Conservation (phyloP, 2,329 filamentous ascomycete genomes). For the Aurifilum marmelostoma region DNA sequence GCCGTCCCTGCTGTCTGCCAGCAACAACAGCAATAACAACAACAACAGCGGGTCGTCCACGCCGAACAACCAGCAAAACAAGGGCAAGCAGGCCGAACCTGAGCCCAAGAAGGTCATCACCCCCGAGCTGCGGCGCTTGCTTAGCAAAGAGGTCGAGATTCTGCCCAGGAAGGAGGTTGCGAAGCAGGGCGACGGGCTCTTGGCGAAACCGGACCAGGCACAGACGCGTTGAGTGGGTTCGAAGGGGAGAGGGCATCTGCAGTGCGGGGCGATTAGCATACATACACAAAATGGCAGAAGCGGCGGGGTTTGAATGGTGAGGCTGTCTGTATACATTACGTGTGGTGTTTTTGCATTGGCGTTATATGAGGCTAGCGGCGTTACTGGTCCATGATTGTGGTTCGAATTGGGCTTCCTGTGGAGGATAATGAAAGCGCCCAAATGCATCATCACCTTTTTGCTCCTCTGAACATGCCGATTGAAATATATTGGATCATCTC, state of each 20-base stretch:
- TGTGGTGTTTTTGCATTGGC: slow-evolving; percentile 4
- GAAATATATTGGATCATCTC: not conserved
- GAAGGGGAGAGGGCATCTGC: not conserved
- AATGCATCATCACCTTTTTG: slow-evolving; percentile 2
- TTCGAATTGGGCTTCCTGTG: slow-evolving; percentile 2
- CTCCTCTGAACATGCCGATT: not conserved
- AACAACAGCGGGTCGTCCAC: slow-evolving; percentile 18
- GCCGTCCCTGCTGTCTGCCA: slow-evolving; percentile 3
- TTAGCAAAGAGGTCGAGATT: slow-evolving; percentile 53
- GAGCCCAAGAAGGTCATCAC: slow-evolving; percentile 54
- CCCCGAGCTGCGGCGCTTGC: slow-evolving; percentile 57
- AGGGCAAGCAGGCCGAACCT: slow-evolving; percentile 30
- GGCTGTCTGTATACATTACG: slow-evolving; percentile 6
- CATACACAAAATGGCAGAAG: not conserved
- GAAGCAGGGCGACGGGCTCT: slow-evolving; percentile 33
- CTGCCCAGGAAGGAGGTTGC: slow-evolving; percentile 41
- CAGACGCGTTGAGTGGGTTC: not conserved
- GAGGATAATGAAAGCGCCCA: not conserved
- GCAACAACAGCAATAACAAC: not conserved
- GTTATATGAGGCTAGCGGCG: slow-evolving; percentile 9
- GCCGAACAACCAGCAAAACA: slow-evolving; percentile 18
- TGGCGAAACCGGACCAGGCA: slow-evolving; percentile 17
- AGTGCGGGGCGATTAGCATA: not conserved
- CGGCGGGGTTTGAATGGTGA: not conserved
- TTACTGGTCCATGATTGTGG: slow-evolving; percentile 3